Evolutionary conservation across 768 basidiomycete genomes (phyloP).

Genomic region (Macrolepiota dolichaula): DNA sequence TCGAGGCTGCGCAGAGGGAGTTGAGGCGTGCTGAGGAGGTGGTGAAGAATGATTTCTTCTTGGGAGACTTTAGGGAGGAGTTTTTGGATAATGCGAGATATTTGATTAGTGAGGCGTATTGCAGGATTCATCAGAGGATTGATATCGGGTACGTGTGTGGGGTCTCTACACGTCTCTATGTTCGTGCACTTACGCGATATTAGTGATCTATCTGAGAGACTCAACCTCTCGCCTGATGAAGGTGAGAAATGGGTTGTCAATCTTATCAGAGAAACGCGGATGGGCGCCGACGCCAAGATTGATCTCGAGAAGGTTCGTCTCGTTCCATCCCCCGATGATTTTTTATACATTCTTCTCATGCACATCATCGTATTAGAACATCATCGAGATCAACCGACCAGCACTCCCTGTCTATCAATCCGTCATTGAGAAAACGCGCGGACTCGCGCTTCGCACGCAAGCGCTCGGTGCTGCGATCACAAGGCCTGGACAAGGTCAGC

Average conservation of each 20-base stretch:
- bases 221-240: constrained; percentile 91
- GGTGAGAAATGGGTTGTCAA: constrained; percentile 99
- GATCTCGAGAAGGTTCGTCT: constrained; percentile 84
- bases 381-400: constrained; percentile 92
- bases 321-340: neutral
- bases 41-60: constrained; percentile 91
- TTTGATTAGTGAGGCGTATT: constrained; percentile 96
- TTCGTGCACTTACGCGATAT: neutral
- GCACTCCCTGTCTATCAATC: constrained; percentile 89
- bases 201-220: constrained; percentile 75
- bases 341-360: neutral
- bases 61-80: constrained; percentile 85
- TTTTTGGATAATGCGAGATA: constrained; percentile 97
- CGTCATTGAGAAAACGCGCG: constrained; percentile 94
- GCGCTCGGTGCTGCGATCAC: constrained; percentile 75
- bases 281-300: constrained; percentile 97
- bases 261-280: constrained; percentile 94
- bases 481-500: constrained; percentile 27
- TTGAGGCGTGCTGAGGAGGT: constrained; percentile 76
- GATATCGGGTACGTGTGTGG: constrained; percentile 61
- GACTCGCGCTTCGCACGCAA: constrained; percentile 87
- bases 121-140: constrained; percentile 92
- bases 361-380: constrained; percentile 68
- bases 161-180: neutral
- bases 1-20: constrained; percentile 88